Conservation (phyloP, 768 basidiomycete species). For the Auriscalpium orientale region DNA sequence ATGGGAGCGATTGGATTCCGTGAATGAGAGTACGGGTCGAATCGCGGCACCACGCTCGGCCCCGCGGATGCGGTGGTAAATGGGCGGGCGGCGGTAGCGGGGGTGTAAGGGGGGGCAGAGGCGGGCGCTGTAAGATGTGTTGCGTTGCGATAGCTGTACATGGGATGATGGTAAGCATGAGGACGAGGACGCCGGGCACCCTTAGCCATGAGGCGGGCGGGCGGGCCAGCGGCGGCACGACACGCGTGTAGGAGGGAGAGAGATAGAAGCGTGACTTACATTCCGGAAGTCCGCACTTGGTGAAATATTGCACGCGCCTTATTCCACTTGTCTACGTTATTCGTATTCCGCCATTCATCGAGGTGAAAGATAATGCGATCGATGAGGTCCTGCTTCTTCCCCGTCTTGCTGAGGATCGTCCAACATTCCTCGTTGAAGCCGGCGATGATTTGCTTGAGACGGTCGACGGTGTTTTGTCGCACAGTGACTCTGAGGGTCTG, state of each 20-base stretch:
- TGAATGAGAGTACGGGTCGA: conserved; percentile 52
- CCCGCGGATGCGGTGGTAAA: neutral
- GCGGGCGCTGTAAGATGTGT: neutral
- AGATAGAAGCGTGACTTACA: conserved; percentile 41
- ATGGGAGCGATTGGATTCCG: conserved; percentile 29
- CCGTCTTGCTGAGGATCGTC: conserved; percentile 61
- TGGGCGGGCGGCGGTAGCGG: neutral
- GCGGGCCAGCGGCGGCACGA: neutral
- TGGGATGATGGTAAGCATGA: neutral
- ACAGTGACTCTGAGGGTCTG: conserved; percentile 66
- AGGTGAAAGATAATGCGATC: conserved; percentile 59
- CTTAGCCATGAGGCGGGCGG: neutral
- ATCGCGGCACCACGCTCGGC: conserved; percentile 13
- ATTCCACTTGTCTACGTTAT: conserved; percentile 57
- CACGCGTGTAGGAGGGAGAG: neutral
- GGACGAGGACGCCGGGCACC: no score
- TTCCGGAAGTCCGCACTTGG: conserved; percentile 57
- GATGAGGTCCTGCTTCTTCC: conserved; percentile 84
- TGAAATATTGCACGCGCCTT: conserved; percentile 60
- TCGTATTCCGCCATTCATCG: conserved; percentile 50
- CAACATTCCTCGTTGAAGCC: conserved; percentile 76
- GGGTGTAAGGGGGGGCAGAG: neutral
- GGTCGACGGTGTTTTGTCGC: conserved; percentile 77
- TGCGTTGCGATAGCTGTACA: neutral
- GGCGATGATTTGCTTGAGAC: conserved; percentile 71